A percentile compares a stretch with the other conserved stretches of the same genome.
Evolutionary conservation across 176 grass and related monocot species (phyloP).

Genomic region (Bolboschoenus planiculmis): DNA sequence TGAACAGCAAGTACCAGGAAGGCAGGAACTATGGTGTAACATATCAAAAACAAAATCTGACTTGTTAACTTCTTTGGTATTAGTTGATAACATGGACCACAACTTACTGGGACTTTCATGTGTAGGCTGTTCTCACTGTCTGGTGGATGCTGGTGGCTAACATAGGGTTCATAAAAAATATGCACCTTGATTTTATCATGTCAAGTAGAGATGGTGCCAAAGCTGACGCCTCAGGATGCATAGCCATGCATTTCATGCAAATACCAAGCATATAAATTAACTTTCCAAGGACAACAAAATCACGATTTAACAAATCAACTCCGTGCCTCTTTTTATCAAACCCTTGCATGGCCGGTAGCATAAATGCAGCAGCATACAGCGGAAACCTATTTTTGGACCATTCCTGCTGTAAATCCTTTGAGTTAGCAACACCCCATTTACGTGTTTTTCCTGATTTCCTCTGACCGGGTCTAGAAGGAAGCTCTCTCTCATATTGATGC

Average conservation of each 20-base stretch:
- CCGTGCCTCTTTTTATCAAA: conserved; percentile 81
- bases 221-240: conserved; percentile 92
- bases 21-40: not conserved
- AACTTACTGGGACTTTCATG: not conserved
- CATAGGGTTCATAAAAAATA: not conserved
- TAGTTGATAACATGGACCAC: not conserved
- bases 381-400: conserved; percentile 77
- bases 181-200: conserved; percentile 85
- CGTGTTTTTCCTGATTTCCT: conserved; percentile 82
- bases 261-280: conserved; percentile 95
- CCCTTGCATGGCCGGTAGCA: conserved; percentile 91
- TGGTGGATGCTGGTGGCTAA: not conserved
- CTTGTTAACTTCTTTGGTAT: not conserved
- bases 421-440: conserved; percentile 72
- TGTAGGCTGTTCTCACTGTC: not conserved
- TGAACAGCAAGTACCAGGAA: not conserved
- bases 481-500: conserved; percentile 73
- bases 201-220: conserved; percentile 82
- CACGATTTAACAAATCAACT: conserved; percentile 66
- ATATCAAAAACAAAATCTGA: not conserved
- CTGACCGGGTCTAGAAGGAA: conserved; percentile 80
- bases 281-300: conserved; percentile 91
- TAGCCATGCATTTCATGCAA: conserved; percentile 77
- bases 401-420: conserved; percentile 46
- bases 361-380: conserved; percentile 93